phyloP scores from a whole-genome alignment of 2,329 filamentous ascomycete species.

The Ophiostoma triangulosporum region DNA sequence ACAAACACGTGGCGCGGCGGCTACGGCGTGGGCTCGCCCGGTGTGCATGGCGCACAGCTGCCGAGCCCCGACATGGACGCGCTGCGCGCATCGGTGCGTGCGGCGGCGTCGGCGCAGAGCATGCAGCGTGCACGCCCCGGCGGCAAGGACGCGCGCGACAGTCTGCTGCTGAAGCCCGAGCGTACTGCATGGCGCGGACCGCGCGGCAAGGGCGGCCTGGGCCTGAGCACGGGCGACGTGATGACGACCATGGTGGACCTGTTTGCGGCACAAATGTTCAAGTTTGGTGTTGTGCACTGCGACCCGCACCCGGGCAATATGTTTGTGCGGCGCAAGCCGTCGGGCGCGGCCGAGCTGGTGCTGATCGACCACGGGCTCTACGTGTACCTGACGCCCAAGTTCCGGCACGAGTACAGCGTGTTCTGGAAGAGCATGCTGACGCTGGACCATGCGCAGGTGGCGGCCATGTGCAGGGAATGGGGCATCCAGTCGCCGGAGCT shows the following conservation, averaged over 20 bases:
- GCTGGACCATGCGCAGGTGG: conserved; percentile 76
- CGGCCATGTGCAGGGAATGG: conserved; percentile 62
- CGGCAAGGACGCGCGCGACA: conserved; percentile 30
- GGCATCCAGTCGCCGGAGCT: conserved; percentile 81
- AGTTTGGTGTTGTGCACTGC: conserved; percentile 91
- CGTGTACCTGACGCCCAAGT: conserved; percentile 72
- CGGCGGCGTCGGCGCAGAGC: conserved; percentile 14
- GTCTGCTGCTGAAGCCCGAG: conserved; percentile 71
- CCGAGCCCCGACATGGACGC: conserved; percentile 33
- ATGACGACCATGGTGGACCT: conserved; percentile 96
- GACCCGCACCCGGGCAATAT: conserved; percentile 97
- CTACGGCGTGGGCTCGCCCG: conserved; percentile 61
- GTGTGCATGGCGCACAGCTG: conserved; percentile 55
- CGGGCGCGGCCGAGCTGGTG: conserved; percentile 76
- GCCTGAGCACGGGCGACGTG: conserved; percentile 68
- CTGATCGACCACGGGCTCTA: conserved; percentile 97
- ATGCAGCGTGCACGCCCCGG: conserved; percentile 19
- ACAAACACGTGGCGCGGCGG: conserved; percentile 67
- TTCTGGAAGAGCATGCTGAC: conserved; percentile 94
- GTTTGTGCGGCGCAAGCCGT: conserved; percentile 75
- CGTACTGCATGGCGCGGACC: conserved; percentile 65
- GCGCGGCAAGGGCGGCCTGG: conserved; percentile 64
- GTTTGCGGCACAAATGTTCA: conserved; percentile 96
- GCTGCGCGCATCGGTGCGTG: conserved; percentile 31
- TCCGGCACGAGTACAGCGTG: conserved; percentile 71